Base-by-base conservation (phyloP, 768 basidiomycete species). In the Trametes cubensis region DNA sequence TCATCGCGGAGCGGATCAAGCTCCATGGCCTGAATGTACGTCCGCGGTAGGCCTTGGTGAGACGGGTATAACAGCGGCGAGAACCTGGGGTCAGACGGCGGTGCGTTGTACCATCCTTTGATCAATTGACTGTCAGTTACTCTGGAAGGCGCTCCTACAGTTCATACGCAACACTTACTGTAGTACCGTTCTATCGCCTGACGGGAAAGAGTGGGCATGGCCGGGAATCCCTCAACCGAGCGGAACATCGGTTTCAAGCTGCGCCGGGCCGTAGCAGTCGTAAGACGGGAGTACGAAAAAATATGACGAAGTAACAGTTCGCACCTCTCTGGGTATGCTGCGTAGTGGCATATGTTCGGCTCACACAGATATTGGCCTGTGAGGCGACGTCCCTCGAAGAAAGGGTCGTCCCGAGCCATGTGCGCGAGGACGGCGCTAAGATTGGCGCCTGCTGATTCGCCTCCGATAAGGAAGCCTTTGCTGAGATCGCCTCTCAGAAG, bases 1-100 rank as follows among this genome's bases (percentile, higher is more conserved):
- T 75, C 74, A 49, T 75, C 74, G 23, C 73, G 65, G 28, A 73
- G 45, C 7, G 69, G 67, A 50, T 75, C 72, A 15, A 61, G 38
- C 3, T 70, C 72, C 46, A 52, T 42, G n/a, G 69, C 62, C 39
- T 72, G 72, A 17, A 73, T 58, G 54, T 66, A 72, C 23, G 65
- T 61, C 3, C 67, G 67, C 0, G 73, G 63, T 7, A 73, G 55
- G 10, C 63, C 68, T 15, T 44, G 55, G 59, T 67, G 69, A 11
- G 67, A 63, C n/a, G 58, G 28, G 17, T 60, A 61, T 0, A 73
- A 61, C 3, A 73, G 58, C 14, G 72, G 68, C 2, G 67, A 64
- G 42, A 69, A 38, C 3, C 63, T 57, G 3, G 62, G 61, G 42
- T 54, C 60, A 28, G 41, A 41, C 21, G 44, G 62, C 40, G 52